These are phyloP conservation scores for Colletotrichum ledebouriae DNA, from an alignment of 2,329 filamentous ascomycete genomes.

Conservation along the genomic window DNA sequence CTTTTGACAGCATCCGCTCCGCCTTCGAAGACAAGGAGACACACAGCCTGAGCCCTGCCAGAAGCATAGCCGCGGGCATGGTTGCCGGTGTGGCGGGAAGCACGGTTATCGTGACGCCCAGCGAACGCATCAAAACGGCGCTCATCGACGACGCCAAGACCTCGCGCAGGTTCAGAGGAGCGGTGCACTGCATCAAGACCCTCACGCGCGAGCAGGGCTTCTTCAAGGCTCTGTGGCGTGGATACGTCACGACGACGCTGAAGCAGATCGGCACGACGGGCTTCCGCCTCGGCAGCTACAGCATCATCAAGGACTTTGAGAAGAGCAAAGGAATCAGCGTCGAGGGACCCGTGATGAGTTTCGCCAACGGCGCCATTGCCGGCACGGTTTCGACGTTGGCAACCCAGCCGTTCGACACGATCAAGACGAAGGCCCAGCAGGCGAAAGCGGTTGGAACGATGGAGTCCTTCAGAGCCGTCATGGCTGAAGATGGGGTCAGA, in stretches of 20 bases:
- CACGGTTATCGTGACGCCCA: constrained; percentile 32
- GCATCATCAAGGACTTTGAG: constrained; percentile 38
- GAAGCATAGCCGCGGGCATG: constrained; percentile 32
- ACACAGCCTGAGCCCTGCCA: constrained; percentile 13
- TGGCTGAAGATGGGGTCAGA: constrained; percentile 30
- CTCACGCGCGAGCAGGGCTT: constrained; percentile 22
- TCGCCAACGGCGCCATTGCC: constrained; percentile 31
- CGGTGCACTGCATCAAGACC: constrained; percentile 14
- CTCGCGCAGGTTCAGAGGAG: constrained; percentile 13
- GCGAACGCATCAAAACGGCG: constrained; percentile 32
- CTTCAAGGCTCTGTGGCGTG: constrained; percentile 18
- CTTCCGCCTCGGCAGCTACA: constrained; percentile 31
- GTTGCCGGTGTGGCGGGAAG: constrained; percentile 22
- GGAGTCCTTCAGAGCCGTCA: constrained; percentile 19
- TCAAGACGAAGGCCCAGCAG: constrained; percentile 35
- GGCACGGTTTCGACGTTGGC: constrained; percentile 29
- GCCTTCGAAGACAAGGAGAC: constrained; percentile 15
- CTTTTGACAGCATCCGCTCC: constrained; percentile 35
- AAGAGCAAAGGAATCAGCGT: constrained; percentile 4
- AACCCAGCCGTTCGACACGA: constrained; percentile 32
- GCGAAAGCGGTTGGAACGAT: constrained; percentile 29
- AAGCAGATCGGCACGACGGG: constrained; percentile 36
- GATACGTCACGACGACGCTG: constrained; percentile 29
- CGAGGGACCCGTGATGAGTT: constrained; percentile 27
- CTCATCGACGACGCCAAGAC: constrained; percentile 36